Evolutionary conservation across 768 basidiomycete species (phyloP).

Genomic region (Kwoniella mangroviensis): DNA sequence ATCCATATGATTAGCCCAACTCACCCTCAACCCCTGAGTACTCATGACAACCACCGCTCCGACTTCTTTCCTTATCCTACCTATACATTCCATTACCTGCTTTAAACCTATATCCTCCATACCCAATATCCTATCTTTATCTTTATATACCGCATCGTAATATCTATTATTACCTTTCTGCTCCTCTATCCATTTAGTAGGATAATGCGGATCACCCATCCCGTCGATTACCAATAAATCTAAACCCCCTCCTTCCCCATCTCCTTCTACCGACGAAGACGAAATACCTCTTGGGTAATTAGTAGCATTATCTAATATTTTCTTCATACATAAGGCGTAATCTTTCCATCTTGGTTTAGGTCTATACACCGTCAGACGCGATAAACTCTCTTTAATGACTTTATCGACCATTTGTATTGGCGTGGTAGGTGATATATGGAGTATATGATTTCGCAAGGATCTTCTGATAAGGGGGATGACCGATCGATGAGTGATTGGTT

Average conservation of each 20-base stretch:
- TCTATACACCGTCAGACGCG: conserved; percentile 32
- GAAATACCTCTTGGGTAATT: not conserved
- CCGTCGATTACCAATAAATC: conserved; percentile 43
- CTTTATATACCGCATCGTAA: not conserved
- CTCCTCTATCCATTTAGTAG: conserved; percentile 45
- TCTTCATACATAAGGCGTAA: conserved; percentile 28
- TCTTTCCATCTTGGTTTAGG: conserved; percentile 37
- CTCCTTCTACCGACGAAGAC: not conserved
- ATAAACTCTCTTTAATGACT: conserved; percentile 24
- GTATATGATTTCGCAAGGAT: conserved; percentile 34
- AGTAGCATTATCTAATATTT: conserved; percentile 9
- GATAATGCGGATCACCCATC: conserved; percentile 41
- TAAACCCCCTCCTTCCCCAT: conserved; percentile 6
- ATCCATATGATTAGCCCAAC: not conserved
- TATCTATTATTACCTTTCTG: conserved; percentile 9
- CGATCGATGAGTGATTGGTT: conserved; percentile 29
- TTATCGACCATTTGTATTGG: conserved; percentile 1
- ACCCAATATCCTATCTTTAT: conserved; percentile 5
- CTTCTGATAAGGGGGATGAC: conserved; percentile 17
- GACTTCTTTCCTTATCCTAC: conserved; percentile 39
- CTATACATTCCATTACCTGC: conserved; percentile 42
- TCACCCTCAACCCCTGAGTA: conserved; percentile 46
- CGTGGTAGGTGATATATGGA: not conserved
- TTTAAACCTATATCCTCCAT: conserved; percentile 42
- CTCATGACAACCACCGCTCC: conserved; percentile 37